Evolutionary conservation across 129 eudicot species (phyloP), one percentile per base, ranked within the genome.

Genomic region (Mikania micrantha): DNA sequence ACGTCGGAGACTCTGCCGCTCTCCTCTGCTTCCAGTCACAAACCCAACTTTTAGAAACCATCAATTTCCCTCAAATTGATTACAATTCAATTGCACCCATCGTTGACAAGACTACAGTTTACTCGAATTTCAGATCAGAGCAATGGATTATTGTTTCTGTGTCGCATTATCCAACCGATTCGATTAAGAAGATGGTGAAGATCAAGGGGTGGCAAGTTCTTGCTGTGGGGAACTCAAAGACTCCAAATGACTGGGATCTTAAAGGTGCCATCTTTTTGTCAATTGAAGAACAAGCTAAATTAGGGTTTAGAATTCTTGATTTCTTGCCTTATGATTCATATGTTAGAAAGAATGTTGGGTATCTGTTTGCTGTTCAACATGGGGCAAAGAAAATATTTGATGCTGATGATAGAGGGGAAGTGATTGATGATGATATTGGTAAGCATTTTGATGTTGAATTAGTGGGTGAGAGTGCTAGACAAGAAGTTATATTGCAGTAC

Each of bases 351-450:
- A 79, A 78, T 60, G 94, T 91, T 64, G 98, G 98, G 9, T 91
- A 91, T 78, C 75, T 91, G 50, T 91, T 91, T 72, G 98, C 98
- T n/a, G 88, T 91, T n/a, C 98, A 91, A 69, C 98, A 91, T 25
- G 98, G 98, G 31, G 98, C 96, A 1, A 90, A 86, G 70, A 91
- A 88, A 72, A 85, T 91, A 39, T 88, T 77, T 69, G 98, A 91
- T 69, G 88, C 88, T 35, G 98, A 91, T 82, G 91, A 88, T 84
- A 80, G 98, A 19, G 96, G 96, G 4, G 88, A 91, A 25, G 88
- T 91, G 12, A 85, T 91, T 53, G 98, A 81, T 78, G 73, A 84
- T 71, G 95, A 91, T 77, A 67, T 91, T 12, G 96, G 96, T 56
- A 91, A 88, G 63, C 96, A 88, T 81, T 91, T 91, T 82, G 98